Evolutionary conservation across 164 flowering plant genomes (phyloP), one percentile per base, ranked within the genome.

Genomic region (Cinnamomum chago): DNA sequence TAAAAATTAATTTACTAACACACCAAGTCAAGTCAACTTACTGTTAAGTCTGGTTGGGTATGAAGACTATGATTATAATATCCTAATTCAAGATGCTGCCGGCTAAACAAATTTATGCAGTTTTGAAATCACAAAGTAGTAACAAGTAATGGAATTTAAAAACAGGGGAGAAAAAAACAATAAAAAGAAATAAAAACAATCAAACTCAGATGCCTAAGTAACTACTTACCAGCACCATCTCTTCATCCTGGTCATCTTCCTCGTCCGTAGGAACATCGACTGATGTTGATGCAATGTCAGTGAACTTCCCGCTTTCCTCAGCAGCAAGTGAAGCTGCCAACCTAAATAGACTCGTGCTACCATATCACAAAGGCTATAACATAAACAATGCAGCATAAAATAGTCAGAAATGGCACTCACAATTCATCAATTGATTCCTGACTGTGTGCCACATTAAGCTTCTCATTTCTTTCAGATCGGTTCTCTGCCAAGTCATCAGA

Each of bases 381-480:
- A 14, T 33, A 58, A 50, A 72, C 5, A 70, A 72, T 27, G 1
- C 28, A 24, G 33, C 28, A n/a, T 15, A 30, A 70, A 72, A 70
- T 40, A 40, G 47, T 13, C 47, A 22, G 22, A 73, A 52, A 27
- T 11, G 47, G 51, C 24, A 72, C 90, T 84, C 81, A 95, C 98
- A 89, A 81, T 81, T 84, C 94, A 82, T 95, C 96, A 22, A 88
- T 71, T 60, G 80, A 81, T 84, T 88, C 90, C 78, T 85, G 90
- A 69, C 85, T 79, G 71, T 33, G 72, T 79, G 78, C 76, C 22
- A 40, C 68, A 1, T 74, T 28, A 25, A 23, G 71, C 14, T 27
- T 33, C 62, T 74, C 77, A 79, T 71, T 76, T 55, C 20, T 70
- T 62, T 70, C 78, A 10, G 66, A 70, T 67, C 47, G 60, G 65